phyloP scores from a whole-genome alignment of 2,329 filamentous ascomycete genomes.

The Aspergillus pseudoterreus region DNA sequence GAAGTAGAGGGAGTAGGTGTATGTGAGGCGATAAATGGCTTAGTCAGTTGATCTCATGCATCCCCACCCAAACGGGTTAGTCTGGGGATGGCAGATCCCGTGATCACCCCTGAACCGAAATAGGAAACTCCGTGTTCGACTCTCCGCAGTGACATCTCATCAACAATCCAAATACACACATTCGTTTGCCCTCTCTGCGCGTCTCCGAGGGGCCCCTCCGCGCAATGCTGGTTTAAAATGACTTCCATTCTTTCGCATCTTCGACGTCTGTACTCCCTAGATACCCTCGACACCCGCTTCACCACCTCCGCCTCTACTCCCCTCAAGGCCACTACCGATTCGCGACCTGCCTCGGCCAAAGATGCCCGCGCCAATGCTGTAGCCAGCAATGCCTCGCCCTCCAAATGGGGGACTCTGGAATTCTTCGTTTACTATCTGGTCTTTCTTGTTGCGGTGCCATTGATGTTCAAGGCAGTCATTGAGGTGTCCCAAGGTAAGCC shows the following conservation, averaged over 20 bases:
- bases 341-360: slow-evolving; percentile 38
- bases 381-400: slow-evolving; percentile 51
- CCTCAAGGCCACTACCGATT: slow-evolving; percentile 56
- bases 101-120: slow-evolving; percentile 18
- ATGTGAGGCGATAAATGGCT: neutral
- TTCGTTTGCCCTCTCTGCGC: slow-evolving; percentile 3
- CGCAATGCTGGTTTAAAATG: slow-evolving; percentile 39
- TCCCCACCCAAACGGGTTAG: neutral
- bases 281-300: slow-evolving; percentile 69
- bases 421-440: slow-evolving; percentile 77
- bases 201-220: slow-evolving; percentile 10
- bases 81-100: neutral
- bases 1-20: too few relatives aligned
- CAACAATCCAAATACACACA: neutral
- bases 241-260: slow-evolving; percentile 45
- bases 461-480: slow-evolving; percentile 89
- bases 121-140: slow-evolving; percentile 5
- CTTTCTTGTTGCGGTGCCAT: slow-evolving; percentile 64
- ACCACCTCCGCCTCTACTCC: slow-evolving; percentile 67
- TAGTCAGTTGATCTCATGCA: slow-evolving; percentile 6
- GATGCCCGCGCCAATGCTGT: slow-evolving; percentile 36
- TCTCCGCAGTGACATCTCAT: slow-evolving; percentile 2
- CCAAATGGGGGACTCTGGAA: slow-evolving; percentile 83
- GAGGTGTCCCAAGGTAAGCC: slow-evolving; percentile 74
- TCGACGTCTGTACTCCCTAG: slow-evolving; percentile 58